Percentiles rank a stretch among this genome's conserved stretches.
phyloP scores from a whole-genome alignment of 306 rosid genomes.

The Quercus bicolor region DNA sequence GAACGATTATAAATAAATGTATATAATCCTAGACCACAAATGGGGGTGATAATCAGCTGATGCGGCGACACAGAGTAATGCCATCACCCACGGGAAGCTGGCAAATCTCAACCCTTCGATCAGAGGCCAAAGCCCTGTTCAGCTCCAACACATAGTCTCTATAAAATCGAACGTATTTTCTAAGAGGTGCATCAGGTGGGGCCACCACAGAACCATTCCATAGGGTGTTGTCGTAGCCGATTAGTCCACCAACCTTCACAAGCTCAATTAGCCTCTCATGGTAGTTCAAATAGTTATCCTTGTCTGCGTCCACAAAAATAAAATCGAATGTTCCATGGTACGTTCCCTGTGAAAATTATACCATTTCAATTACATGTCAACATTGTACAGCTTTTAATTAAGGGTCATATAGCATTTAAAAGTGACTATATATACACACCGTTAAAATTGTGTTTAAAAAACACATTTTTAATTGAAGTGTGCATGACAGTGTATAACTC shows the following conservation, averaged over 20 bases:
- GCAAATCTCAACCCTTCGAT: conserved; percentile 83
- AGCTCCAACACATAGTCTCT: conserved; percentile 82
- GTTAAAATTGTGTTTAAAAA: no score
- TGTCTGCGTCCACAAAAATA: conserved; percentile 86
- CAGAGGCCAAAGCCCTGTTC: conserved; percentile 71
- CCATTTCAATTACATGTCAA: no score
- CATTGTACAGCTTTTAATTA: no score
- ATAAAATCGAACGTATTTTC: conserved; percentile 83
- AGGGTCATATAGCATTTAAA: no score
- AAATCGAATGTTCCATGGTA: conserved; percentile 68
- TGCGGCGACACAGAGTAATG: conserved; percentile 81
- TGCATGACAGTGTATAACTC: no score
- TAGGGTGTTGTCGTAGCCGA: conserved; percentile 89
- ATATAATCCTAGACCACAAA: no score
- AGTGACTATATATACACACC: no score
- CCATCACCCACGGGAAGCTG: conserved; percentile 91
- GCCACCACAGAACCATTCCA: conserved; percentile 96
- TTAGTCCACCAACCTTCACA: conserved; percentile 77
- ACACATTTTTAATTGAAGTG: no score
- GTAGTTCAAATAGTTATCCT: conserved; percentile 85
- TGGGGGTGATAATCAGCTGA: conserved; percentile 25
- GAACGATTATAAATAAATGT: no score
- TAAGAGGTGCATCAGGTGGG: conserved; percentile 76
- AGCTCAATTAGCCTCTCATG: conserved; percentile 80
- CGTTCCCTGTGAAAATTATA: conserved; percentile 40